A percentile compares a stretch with the other conserved stretches of the same genome.
Conservation (phyloP, 108 stramenopile genomes). For the Cyclotella cryptica region DNA sequence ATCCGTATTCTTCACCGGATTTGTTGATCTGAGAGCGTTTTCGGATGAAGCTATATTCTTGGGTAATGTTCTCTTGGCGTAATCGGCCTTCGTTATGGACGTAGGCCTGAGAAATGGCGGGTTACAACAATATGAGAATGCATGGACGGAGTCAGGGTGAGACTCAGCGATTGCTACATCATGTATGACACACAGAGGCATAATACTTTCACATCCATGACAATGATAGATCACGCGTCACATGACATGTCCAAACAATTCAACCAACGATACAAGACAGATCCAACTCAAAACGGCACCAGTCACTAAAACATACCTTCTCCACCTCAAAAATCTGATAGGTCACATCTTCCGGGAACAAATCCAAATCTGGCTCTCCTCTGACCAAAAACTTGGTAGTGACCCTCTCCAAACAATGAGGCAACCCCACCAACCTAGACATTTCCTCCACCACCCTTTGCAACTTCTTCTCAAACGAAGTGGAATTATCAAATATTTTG, state of each 20-base stretch:
- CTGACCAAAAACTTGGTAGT: constrained; percentile 77
- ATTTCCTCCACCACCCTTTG: constrained; percentile 74
- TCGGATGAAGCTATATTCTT: constrained; percentile 82
- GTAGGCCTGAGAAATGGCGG: constrained; percentile 25
- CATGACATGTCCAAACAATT: background rate
- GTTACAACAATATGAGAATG: background rate
- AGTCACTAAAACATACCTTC: constrained; percentile 44
- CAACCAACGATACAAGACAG: background rate
- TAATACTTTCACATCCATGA: no score
- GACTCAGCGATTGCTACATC: background rate
- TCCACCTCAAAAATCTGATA: constrained; percentile 84
- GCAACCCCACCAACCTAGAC: constrained; percentile 76
- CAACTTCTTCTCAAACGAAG: constrained; percentile 89
- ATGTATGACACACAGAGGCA: no score
- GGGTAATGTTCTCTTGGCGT: constrained; percentile 30
- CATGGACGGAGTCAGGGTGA: background rate
- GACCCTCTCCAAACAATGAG: constrained; percentile 66
- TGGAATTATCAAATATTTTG: constrained; percentile 80
- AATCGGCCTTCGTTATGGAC: constrained; percentile 46
- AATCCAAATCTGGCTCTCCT: constrained; percentile 51
- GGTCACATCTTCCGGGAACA: constrained; percentile 68
- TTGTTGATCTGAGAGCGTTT: constrained; percentile 64
- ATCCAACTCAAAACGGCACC: background rate
- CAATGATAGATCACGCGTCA: no score
- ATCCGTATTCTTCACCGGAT: constrained; percentile 49